These are phyloP conservation scores for Aquanectria penicillioides DNA, from an alignment of 2,329 filamentous ascomycete species.

Conservation along the genomic window DNA sequence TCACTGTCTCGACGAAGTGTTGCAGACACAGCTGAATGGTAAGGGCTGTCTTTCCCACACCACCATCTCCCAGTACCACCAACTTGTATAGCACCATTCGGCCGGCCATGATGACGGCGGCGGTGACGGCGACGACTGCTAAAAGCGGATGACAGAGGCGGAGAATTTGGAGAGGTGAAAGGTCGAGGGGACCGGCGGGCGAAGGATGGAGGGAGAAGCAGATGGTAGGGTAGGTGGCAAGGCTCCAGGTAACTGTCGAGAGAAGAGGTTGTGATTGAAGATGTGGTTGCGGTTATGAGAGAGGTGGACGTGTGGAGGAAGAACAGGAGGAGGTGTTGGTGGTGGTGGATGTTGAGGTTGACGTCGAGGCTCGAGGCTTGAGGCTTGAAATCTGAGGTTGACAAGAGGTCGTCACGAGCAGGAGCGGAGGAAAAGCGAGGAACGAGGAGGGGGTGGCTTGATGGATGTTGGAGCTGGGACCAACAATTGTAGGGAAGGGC, in stretches of 20 bases:
- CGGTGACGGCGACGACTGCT: slow-evolving; percentile 32
- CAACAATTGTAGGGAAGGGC: slow-evolving; percentile 31
- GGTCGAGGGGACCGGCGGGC: slow-evolving; percentile 28
- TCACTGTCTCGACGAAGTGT: slow-evolving; percentile 94
- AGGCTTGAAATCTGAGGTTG: slow-evolving; percentile 14
- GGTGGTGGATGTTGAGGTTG: slow-evolving; percentile 21
- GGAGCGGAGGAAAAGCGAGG: slow-evolving; percentile 35
- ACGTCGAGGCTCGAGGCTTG: neutral
- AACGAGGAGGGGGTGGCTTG: slow-evolving; percentile 43
- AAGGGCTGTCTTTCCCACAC: slow-evolving; percentile 92
- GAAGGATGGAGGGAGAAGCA: slow-evolving; percentile 21
- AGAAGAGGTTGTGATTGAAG: neutral
- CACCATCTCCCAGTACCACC: slow-evolving; percentile 94
- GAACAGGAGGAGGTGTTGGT: slow-evolving; percentile 16
- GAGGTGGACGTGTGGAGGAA: neutral
- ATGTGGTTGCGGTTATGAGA: neutral
- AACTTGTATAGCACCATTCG: slow-evolving; percentile 97
- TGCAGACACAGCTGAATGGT: slow-evolving; percentile 97
- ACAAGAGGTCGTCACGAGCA: slow-evolving; percentile 39
- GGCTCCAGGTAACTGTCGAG: slow-evolving; percentile 25
- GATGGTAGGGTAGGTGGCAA: slow-evolving; percentile 32
- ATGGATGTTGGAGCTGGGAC: slow-evolving; percentile 40
- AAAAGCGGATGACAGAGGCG: slow-evolving; percentile 24
- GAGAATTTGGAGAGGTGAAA: slow-evolving; percentile 18
- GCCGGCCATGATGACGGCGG: slow-evolving; percentile 73